These are phyloP conservation scores for Leptodermis oblonga DNA, from an alignment of 257 asterid species.

Conservation along the genomic window DNA sequence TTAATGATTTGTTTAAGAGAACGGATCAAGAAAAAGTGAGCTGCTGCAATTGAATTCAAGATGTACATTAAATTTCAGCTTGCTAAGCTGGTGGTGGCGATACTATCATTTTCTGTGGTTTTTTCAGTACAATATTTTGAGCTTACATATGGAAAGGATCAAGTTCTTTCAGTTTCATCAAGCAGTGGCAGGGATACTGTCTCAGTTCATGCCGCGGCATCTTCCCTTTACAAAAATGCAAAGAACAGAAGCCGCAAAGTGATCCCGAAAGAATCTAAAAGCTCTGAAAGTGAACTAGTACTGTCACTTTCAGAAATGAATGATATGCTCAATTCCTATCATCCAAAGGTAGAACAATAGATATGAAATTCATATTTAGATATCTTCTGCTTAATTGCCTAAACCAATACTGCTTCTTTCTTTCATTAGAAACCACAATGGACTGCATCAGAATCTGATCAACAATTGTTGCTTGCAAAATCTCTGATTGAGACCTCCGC, in stretches of 20 bases:
- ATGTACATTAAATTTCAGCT: constrained; percentile 48
- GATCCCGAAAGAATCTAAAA: too few species aligned
- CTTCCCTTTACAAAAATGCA: constrained; percentile 21
- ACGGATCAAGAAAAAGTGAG: background rate
- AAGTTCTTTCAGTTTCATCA: constrained; percentile 22
- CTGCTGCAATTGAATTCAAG: constrained; percentile 20
- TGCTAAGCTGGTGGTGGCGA: constrained; percentile 42
- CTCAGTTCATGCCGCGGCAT: constrained; percentile 17
- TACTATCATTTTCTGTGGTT: constrained; percentile 44
- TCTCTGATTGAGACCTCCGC: constrained; percentile 56
- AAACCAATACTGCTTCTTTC: too few species aligned
- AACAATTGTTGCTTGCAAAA: constrained; percentile 42
- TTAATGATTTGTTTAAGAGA: background rate
- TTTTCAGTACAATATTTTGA: constrained; percentile 58
- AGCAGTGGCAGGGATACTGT: constrained; percentile 3
- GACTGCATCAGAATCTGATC: constrained; percentile 61
- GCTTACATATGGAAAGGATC: constrained; percentile 51
- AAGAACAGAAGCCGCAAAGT: constrained; percentile 18
- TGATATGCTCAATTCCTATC: constrained; percentile 44
- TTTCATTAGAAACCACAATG: constrained; percentile 56
- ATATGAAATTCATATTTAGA: background rate
- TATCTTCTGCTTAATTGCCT: background rate
- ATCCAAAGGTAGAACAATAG: constrained; percentile 41
- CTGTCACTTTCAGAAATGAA: constrained; percentile 66
- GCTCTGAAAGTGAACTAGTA: constrained; percentile 20